Evolutionary conservation across 768 basidiomycete species (phyloP).

Genomic region (Paxillus rubicundulus): DNA sequence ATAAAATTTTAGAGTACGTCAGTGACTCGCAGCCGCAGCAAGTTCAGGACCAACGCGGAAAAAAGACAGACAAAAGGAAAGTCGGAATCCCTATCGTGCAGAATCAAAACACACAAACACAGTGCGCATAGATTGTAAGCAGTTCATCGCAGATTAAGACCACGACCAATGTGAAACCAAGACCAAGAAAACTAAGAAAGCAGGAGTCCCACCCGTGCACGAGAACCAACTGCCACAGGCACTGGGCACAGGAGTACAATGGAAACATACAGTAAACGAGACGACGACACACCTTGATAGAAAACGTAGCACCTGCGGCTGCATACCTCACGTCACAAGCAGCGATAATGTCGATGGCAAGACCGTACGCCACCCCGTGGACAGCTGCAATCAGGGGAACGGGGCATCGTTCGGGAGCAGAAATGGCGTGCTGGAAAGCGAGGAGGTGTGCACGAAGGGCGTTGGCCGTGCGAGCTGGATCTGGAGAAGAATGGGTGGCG

Average conservation of each 20-base stretch:
- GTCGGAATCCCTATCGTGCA: no score
- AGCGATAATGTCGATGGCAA: slow-evolving; percentile 67
- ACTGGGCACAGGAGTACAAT: not conserved
- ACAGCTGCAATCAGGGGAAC: slow-evolving; percentile 84
- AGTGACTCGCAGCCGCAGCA: no score
- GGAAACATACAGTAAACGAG: not conserved
- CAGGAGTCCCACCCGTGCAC: no score
- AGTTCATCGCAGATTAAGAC: no score
- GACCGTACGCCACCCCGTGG: slow-evolving; percentile 66
- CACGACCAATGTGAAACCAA: no score
- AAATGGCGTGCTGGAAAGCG: slow-evolving; percentile 69
- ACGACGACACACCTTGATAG: slow-evolving; percentile 59
- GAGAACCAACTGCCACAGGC: no score
- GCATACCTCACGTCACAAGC: slow-evolving; percentile 82
- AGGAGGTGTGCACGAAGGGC: slow-evolving; percentile 45
- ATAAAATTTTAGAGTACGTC: no score
- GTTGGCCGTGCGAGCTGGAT: slow-evolving; percentile 54
- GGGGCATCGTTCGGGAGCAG: slow-evolving; percentile 60
- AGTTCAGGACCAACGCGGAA: no score
- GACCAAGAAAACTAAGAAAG: no score
- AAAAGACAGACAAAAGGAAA: no score
- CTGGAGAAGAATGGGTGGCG: slow-evolving; percentile 22
- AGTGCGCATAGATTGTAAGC: no score
- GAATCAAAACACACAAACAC: no score
- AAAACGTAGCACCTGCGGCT: slow-evolving; percentile 57